phyloP scores from a whole-genome alignment of 2,329 filamentous ascomycete species.

The Diaporthe vexans region DNA sequence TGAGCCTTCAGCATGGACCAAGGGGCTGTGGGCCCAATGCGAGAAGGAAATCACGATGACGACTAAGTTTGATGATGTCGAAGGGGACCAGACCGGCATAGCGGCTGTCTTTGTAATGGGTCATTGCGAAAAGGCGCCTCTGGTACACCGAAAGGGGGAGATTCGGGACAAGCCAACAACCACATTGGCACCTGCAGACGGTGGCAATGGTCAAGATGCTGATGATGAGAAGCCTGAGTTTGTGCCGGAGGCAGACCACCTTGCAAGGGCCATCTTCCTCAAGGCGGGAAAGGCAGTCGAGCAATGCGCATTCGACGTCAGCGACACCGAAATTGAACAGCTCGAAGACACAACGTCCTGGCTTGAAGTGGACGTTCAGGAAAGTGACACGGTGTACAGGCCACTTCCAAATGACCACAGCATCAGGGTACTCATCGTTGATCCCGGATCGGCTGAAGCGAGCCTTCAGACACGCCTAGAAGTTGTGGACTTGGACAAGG shows the following conservation, averaged over 20 bases:
- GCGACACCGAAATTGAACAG: constrained; percentile 7
- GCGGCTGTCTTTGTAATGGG: constrained; percentile 42
- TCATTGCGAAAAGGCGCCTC: constrained; percentile 34
- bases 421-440: constrained; percentile 26
- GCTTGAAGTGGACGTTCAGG: not conserved
- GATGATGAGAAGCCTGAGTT: constrained; percentile 28
- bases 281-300: constrained; percentile 40
- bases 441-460: not conserved
- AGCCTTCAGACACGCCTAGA: constrained; percentile 20
- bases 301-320: constrained; percentile 34
- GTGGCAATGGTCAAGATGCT: not conserved
- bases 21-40: constrained; percentile 39
- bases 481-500: constrained; percentile 24
- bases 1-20: constrained; percentile 40
- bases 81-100: constrained; percentile 27
- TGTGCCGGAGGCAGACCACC: constrained; percentile 38
- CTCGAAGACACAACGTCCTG: constrained; percentile 4
- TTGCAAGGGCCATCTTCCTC: constrained; percentile 41
- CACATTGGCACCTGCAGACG: not conserved
- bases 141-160: not conserved
- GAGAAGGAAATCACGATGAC: constrained; percentile 36
- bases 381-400: not conserved
- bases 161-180: constrained; percentile 6
- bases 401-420: constrained; percentile 15
- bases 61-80: constrained; percentile 26